phyloP scores from a whole-genome alignment of 768 basidiomycete species.

The Podaxis pistillaris region DNA sequence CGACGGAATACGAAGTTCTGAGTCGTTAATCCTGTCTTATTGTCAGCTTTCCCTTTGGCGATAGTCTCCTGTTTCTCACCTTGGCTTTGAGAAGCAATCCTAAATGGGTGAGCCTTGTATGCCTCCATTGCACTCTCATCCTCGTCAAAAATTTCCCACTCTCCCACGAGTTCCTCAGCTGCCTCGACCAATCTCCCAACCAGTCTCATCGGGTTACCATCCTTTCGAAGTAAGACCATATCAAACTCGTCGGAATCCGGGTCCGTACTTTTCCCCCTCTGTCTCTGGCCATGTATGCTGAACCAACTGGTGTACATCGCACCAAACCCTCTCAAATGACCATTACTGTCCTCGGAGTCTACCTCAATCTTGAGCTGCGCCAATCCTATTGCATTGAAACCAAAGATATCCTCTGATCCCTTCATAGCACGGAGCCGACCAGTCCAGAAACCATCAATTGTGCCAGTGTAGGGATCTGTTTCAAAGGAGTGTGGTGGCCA shows the following conservation, averaged over 20 bases:
- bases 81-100: background rate
- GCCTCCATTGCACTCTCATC: background rate
- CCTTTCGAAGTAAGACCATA: background rate
- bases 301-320: background rate
- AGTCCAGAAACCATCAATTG: background rate
- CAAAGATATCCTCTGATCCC: background rate
- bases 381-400: background rate
- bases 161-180: constrained; percentile 1
- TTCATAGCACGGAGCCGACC: background rate
- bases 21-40: background rate
- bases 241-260: background rate
- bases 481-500: constrained; percentile 10
- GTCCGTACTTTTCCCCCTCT: background rate
- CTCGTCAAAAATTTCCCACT: background rate
- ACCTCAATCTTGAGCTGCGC: background rate
- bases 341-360: background rate
- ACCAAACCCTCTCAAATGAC: background rate
- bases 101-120: background rate
- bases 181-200: background rate
- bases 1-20: background rate
- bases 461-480: background rate
- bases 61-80: background rate
- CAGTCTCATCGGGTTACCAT: background rate
- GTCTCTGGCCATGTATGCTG: background rate
- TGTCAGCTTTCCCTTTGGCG: background rate